Base-by-base conservation (phyloP, 345 rosid species). In the Arabidopsis arenosa region DNA sequence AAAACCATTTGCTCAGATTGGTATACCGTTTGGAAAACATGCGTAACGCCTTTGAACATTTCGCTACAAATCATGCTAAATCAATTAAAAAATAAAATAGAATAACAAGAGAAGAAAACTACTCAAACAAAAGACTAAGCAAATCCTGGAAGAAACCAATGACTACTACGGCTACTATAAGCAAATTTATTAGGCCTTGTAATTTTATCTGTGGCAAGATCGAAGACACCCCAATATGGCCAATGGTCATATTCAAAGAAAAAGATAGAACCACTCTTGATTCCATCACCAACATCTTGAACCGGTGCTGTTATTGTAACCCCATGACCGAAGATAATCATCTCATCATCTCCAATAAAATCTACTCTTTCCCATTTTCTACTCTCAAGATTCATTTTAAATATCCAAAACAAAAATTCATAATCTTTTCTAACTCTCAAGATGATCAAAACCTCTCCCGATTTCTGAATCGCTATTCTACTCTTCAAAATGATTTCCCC, bases 271-370 rank as follows among this genome's bases (percentile, higher is more conserved):
- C 2, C 30, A 37, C 43, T 40, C 63, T 68, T 40, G 52, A 55
- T 5, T 39, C 39, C 62, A 40, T 68, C 40, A 53, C 30, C 72
- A 39, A 52, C 1, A 51, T 51, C 60, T 51, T 13, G 6, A 49
- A 40, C 11, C 7, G 30, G 73, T 7, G 40, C n/a, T 11, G 11
- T 53, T 41, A 40, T 9, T 9, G 30, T 68, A 55, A 40, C 17
- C 2, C 41, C 54, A 69, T 41, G 32, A 28, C 17, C 41, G 41
- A 54, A 28, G 9, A 53, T 9, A 5, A 67, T 7, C 72, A 67
- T 53, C 61, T 67, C 61, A 39, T 36, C 14, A 59, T 68, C 72
- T 37, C 72, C 62, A 23, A 53, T 53, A 23, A 61, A 53, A 1
- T 21, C 0, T 3, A 67, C 48, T 52, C 49, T 67, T 67, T 67